phyloP scores from a whole-genome alignment of 2,329 filamentous ascomycete genomes.

The Penicillium sumatraense region DNA sequence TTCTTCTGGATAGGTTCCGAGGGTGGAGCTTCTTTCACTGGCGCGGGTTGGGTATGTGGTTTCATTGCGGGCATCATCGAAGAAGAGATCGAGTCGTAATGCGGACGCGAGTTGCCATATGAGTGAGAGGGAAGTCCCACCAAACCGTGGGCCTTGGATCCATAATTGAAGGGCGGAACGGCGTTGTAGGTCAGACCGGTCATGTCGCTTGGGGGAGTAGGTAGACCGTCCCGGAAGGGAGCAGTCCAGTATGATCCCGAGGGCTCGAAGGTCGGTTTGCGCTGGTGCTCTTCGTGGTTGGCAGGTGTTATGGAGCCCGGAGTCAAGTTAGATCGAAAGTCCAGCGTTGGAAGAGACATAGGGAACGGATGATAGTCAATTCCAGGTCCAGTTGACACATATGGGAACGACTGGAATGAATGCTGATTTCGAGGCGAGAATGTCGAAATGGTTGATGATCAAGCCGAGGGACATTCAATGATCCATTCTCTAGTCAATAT shows the following conservation, averaged over 20 bases:
- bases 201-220: constrained; percentile 49
- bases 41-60: constrained; percentile 27
- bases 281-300: constrained; percentile 15
- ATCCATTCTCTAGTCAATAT: constrained; percentile 9
- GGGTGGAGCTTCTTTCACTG: constrained; percentile 26
- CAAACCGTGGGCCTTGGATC: constrained; percentile 30
- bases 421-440: not conserved
- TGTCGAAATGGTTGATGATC: constrained; percentile 11
- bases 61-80: constrained; percentile 29
- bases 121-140: constrained; percentile 26
- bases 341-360: constrained; percentile 40
- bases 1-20: constrained; percentile 33
- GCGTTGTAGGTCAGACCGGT: constrained; percentile 45
- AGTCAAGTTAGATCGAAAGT: constrained; percentile 32
- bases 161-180: constrained; percentile 36
- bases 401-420: constrained; percentile 8
- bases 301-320: constrained; percentile 34
- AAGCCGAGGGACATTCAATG: constrained; percentile 14
- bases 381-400: constrained; percentile 18
- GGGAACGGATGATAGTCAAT: constrained; percentile 20
- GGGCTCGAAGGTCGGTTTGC: constrained; percentile 23
- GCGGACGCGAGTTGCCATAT: constrained; percentile 28
- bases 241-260: constrained; percentile 36
- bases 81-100: constrained; percentile 26
- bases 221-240: constrained; percentile 46